Conservation (phyloP, 768 basidiomycete species). For the Lanmaoa rubissima region DNA sequence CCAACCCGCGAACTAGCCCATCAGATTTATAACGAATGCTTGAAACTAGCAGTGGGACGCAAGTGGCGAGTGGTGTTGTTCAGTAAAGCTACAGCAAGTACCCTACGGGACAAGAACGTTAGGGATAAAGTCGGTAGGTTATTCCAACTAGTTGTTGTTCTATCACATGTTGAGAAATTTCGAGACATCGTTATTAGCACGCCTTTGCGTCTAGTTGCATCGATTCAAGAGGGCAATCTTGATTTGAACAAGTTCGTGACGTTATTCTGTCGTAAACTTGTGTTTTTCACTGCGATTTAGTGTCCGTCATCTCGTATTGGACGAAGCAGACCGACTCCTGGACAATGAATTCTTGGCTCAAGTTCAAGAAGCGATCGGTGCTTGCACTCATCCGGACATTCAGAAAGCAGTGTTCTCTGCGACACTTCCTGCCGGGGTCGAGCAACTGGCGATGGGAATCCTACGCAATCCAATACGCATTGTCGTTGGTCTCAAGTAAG, state of each 20-base stretch:
- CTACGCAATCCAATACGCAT: slow-evolving; percentile 84
- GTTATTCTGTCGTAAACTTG: neutral
- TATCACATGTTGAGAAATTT: neutral
- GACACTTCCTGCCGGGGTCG: slow-evolving; percentile 85
- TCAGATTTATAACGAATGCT: slow-evolving; percentile 90
- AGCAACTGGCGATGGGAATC: slow-evolving; percentile 85
- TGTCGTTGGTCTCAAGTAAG: slow-evolving; percentile 95
- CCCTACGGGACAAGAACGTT: slow-evolving; percentile 68
- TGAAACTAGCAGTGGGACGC: slow-evolving; percentile 75
- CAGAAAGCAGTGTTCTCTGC: slow-evolving; percentile 95
- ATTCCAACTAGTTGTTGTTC: slow-evolving; percentile 1
- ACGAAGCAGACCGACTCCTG: slow-evolving; percentile 90
- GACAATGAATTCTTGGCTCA: slow-evolving; percentile 88
- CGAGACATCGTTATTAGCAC: slow-evolving; percentile 91
- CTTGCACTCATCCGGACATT: slow-evolving; percentile 64
- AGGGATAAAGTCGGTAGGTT: slow-evolving; percentile 74
- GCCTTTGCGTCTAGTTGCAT: slow-evolving; percentile 82
- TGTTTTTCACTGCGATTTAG: slow-evolving; percentile 37
- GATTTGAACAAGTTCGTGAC: slow-evolving; percentile 67
- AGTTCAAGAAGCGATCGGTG: slow-evolving; percentile 80
- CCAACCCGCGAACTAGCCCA: slow-evolving; percentile 96
- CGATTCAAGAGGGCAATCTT: slow-evolving; percentile 66
- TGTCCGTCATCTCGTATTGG: slow-evolving; percentile 81
- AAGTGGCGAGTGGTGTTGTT: slow-evolving; percentile 83
- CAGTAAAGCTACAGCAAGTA: slow-evolving; percentile 86